Conservation (phyloP, 2,329 filamentous ascomycete genomes). For the Sporothrix variecibatus region DNA sequence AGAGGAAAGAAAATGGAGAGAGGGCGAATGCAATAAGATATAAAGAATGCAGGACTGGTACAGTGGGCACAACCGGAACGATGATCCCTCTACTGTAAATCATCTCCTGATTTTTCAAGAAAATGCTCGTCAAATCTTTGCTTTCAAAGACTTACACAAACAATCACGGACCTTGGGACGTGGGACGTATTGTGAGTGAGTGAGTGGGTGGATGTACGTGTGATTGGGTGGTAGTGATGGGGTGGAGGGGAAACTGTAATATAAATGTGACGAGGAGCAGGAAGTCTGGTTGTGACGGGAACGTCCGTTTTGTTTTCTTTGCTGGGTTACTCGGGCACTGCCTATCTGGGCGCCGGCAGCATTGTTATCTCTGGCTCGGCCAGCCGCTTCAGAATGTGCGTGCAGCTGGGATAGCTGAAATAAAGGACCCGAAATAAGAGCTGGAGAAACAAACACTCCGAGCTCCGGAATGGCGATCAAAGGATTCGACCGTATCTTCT, state of each 20-base stretch:
- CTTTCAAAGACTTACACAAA: neutral
- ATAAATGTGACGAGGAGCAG: neutral
- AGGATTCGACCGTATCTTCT: neutral
- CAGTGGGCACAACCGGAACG: neutral
- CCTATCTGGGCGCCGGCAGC: constrained; percentile 18
- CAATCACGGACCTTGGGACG: neutral
- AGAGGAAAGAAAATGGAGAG: neutral
- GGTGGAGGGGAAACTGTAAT: neutral
- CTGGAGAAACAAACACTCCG: neutral
- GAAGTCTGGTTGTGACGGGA: neutral
- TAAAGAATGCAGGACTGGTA: too few relatives aligned
- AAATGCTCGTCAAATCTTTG: neutral
- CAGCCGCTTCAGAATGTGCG: neutral
- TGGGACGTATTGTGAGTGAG: neutral
- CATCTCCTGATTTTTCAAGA: neutral
- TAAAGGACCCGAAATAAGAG: neutral
- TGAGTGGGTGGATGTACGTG: neutral
- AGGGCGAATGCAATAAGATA: neutral
- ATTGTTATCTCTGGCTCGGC: neutral
- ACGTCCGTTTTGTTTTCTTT: constrained; percentile 5
- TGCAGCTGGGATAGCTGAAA: neutral
- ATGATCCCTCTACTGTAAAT: neutral
- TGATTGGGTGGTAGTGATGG: neutral
- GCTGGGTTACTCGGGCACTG: constrained; percentile 13
- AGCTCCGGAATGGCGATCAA: neutral